A percentile compares a stretch with the other conserved stretches of the same genome.
These are phyloP conservation scores for Cordyceps cateniannulata DNA, from an alignment of 2,329 filamentous ascomycete genomes.

Conservation along the genomic window DNA sequence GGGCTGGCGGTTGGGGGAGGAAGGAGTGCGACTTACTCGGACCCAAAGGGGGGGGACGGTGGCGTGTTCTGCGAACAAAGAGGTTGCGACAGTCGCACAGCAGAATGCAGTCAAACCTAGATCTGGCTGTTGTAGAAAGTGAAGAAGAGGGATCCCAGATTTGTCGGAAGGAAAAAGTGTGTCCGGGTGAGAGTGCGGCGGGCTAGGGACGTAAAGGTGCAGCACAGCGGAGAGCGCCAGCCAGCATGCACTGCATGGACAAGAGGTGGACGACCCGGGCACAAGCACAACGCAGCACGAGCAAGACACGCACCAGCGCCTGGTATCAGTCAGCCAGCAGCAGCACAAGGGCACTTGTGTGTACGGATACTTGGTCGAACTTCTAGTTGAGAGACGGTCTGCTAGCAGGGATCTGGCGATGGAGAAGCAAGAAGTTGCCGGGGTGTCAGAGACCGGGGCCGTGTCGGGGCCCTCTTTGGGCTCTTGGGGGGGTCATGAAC, in stretches of 20 bases:
- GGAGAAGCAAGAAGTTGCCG: constrained; percentile 7
- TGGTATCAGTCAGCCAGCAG: neutral
- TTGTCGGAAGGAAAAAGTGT: neutral
- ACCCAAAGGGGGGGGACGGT: neutral
- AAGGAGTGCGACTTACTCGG: constrained; percentile 8
- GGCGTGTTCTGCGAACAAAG: neutral
- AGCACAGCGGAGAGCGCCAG: constrained; percentile 2
- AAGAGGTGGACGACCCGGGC: neutral
- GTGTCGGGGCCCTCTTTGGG: constrained; percentile 23
- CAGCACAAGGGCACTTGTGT: neutral
- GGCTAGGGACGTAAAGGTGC: constrained; percentile 3
- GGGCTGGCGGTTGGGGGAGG: constrained; percentile 6
- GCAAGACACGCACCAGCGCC: neutral
- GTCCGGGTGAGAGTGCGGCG: constrained; percentile 5
- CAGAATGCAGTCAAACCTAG: neutral
- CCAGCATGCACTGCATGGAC: neutral
- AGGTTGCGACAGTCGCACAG: neutral
- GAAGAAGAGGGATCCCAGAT: neutral
- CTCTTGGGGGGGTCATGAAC: constrained; percentile 14
- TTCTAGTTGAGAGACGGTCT: neutral
- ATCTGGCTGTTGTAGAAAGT: neutral
- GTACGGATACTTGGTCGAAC: neutral
- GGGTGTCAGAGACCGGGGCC: constrained; percentile 4
- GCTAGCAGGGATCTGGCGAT: constrained; percentile 10
- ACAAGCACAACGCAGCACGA: constrained; percentile 9